phyloP scores from a whole-genome alignment of 345 rosid species.

The Schrenkiella parvula region DNA sequence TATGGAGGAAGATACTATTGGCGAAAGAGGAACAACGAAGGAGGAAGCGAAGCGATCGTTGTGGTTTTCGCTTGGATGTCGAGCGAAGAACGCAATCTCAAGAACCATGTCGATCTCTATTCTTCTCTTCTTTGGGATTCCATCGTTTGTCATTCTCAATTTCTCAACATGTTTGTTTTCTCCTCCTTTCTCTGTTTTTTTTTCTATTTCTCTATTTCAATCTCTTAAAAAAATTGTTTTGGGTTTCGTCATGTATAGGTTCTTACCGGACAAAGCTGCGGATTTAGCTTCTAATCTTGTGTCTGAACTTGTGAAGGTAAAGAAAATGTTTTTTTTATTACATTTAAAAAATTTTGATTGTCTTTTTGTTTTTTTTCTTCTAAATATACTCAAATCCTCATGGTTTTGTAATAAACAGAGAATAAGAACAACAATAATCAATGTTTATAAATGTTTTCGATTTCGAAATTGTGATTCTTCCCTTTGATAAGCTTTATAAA shows the following conservation, averaged over 20 bases:
- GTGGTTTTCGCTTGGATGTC: slow-evolving; percentile 91
- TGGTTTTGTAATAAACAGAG: not conserved
- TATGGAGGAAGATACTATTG: slow-evolving; percentile 76
- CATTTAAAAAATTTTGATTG: not conserved
- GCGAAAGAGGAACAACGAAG: slow-evolving; percentile 46
- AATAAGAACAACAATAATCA: not conserved
- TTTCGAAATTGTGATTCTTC: not conserved
- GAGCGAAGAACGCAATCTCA: slow-evolving; percentile 66
- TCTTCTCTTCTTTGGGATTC: slow-evolving; percentile 71
- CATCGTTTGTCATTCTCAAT: slow-evolving; percentile 79
- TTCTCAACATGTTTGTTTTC: slow-evolving; percentile 62
- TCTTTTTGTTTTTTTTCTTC: not conserved
- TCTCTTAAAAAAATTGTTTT: not conserved
- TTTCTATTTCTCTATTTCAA: not conserved
- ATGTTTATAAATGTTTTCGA: not conserved
- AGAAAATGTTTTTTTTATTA: not conserved
- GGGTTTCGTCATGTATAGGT: slow-evolving; percentile 45
- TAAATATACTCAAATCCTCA: not conserved
- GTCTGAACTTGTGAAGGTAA: slow-evolving; percentile 63
- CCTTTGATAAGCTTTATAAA: not conserved
- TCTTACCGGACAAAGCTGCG: slow-evolving; percentile 77
- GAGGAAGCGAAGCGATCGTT: slow-evolving; percentile 56
- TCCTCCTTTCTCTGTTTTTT: not conserved
- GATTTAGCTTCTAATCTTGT: slow-evolving; percentile 58
- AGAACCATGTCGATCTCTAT: slow-evolving; percentile 60